A percentile compares a stretch with the other conserved stretches of the same genome.
Evolutionary conservation across 2,329 filamentous ascomycete species (phyloP).

Genomic region (Escovopsis weberi): DNA sequence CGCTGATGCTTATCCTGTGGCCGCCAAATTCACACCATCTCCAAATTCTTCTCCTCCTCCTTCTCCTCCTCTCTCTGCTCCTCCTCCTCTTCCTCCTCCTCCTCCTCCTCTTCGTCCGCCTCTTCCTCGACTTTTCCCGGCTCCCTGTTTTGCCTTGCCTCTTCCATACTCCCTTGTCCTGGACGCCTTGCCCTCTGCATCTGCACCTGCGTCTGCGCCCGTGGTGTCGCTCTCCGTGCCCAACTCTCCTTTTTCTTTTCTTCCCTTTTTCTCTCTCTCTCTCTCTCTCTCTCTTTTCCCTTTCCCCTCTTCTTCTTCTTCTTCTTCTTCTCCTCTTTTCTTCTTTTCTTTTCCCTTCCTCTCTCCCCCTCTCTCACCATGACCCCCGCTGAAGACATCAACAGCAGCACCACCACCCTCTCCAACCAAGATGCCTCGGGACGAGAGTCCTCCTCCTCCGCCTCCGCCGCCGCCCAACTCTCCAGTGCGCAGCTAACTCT

Average conservation of each 20-base stretch:
- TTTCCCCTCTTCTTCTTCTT: conserved; percentile 9
- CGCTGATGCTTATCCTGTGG: not conserved
- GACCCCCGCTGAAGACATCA: conserved; percentile 10
- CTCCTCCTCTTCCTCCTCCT: too few species aligned
- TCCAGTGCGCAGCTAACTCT: conserved; percentile 56
- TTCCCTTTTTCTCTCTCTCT: conserved; percentile 14
- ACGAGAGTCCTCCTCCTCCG: conserved; percentile 47
- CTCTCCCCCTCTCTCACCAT: conserved; percentile 15
- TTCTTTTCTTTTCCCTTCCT: conserved; percentile 9
- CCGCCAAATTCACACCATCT: not conserved
- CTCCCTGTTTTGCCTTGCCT: not conserved
- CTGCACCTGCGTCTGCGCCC: not conserved
- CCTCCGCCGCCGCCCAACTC: conserved; percentile 50
- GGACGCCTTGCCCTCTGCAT: conserved; percentile 4
- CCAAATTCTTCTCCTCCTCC: not conserved
- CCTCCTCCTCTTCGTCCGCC: too few species aligned
- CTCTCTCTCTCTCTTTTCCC: conserved; percentile 13
- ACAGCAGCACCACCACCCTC: conserved; percentile 12
- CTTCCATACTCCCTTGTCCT: conserved; percentile 1
- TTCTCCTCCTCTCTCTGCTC: not conserved
- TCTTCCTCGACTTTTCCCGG: too few species aligned
- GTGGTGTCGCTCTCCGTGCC: conserved; percentile 3
- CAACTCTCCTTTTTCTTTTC: conserved; percentile 12
- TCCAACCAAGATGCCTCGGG: conserved; percentile 42
- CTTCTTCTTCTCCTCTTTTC: conserved; percentile 11